These are phyloP conservation scores for Malus hybrid DNA, from an alignment of 331 rosid genomes.

Conservation along the genomic window DNA sequence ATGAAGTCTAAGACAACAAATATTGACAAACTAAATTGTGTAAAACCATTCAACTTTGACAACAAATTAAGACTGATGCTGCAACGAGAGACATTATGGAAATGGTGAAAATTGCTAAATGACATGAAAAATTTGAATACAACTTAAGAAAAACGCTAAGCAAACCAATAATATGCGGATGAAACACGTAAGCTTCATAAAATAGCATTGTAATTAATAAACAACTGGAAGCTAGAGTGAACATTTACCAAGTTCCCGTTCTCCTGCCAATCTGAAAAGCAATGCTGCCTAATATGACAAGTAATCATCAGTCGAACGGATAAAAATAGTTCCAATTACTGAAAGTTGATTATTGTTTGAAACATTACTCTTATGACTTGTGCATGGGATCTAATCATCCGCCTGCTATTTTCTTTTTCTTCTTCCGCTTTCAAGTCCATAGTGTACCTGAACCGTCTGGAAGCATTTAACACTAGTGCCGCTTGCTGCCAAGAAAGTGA, in stretches of 20 bases:
- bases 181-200: neutral
- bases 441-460: constrained; percentile 89
- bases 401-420: constrained; percentile 53
- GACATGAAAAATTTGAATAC: neutral
- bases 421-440: constrained; percentile 73
- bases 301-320: constrained; percentile 24
- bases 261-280: constrained; percentile 91
- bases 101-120: neutral
- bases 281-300: constrained; percentile 70
- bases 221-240: neutral
- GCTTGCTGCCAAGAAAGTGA: constrained; percentile 67
- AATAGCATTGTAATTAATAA: neutral
- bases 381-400: constrained; percentile 89
- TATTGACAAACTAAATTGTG: neutral
- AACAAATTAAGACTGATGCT: neutral
- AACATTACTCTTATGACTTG: constrained; percentile 90
- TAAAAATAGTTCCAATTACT: neutral
- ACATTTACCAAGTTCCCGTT: constrained; percentile 58
- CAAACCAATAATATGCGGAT: neutral
- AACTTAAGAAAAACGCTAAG: neutral
- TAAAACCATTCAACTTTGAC: neutral
- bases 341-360: constrained; percentile 7
- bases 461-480: constrained; percentile 86
- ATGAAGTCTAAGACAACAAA: neutral
- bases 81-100: neutral